phyloP scores from a whole-genome alignment of 345 rosid genomes.

The Bruguiera gymnorhiza region DNA sequence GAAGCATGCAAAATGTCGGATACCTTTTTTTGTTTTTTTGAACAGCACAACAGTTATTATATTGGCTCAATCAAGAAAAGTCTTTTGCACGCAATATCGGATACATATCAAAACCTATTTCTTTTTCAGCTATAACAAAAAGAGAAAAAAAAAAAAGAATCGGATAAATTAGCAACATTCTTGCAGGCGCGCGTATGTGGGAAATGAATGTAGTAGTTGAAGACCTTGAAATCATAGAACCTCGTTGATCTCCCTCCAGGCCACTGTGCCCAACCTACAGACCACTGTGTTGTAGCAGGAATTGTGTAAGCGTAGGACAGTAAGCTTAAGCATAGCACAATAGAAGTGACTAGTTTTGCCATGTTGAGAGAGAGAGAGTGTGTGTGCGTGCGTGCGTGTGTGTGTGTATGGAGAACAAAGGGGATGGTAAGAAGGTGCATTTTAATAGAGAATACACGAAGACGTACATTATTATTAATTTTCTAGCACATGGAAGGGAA shows the following conservation, averaged over 20 bases:
- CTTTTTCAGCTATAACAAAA: too few species aligned
- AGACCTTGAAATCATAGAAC: slow-evolving; percentile 75
- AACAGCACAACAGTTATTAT: too few species aligned
- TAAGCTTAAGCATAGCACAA: slow-evolving; percentile 31
- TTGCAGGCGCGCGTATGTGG: too few species aligned
- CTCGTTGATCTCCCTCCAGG: slow-evolving; percentile 48
- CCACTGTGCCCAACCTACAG: slow-evolving; percentile 25
- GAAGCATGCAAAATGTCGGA: too few species aligned
- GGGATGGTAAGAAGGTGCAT: neutral
- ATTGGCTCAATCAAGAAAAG: too few species aligned
- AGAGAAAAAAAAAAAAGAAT: too few species aligned
- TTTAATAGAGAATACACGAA: slow-evolving; percentile 20
- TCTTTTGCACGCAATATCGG: too few species aligned
- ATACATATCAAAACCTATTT: too few species aligned
- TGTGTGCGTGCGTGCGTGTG: neutral
- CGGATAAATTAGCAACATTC: too few species aligned
- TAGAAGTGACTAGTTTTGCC: slow-evolving; percentile 30
- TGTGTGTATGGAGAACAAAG: neutral
- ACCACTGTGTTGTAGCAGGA: slow-evolving; percentile 24
- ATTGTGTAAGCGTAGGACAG: slow-evolving; percentile 30
- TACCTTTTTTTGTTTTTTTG: too few species aligned
- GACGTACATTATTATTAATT: neutral
- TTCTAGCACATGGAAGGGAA: neutral
- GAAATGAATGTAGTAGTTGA: neutral
- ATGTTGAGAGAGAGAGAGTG: slow-evolving; percentile 24